Percentiles rank a stretch among this genome's conserved stretches.
Evolutionary conservation across 2,329 filamentous ascomycete species (phyloP).

Genomic region (Aspergillus versicolor): DNA sequence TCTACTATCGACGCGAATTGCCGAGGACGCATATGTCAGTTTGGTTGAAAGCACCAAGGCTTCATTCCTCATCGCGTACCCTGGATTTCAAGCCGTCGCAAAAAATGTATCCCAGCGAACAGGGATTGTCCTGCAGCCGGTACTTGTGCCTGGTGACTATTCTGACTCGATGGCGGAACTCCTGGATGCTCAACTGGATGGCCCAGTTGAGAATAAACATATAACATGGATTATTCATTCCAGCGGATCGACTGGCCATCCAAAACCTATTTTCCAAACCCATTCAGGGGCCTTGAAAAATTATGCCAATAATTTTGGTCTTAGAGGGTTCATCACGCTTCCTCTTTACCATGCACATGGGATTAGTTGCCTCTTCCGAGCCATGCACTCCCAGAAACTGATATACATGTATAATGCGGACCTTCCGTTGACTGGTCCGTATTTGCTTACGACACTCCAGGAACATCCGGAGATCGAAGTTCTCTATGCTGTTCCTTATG

Average conservation of each 20-base stretch:
- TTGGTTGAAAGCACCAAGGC: conserved; percentile 22
- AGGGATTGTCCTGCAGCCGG: conserved; percentile 18
- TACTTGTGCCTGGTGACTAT: conserved; percentile 9
- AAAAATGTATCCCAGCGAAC: conserved; percentile 22
- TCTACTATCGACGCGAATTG: conserved; percentile 24
- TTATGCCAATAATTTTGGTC: conserved; percentile 44
- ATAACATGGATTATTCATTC: conserved; percentile 50
- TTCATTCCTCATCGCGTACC: conserved; percentile 20
- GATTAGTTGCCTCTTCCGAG: conserved; percentile 55
- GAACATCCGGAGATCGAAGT: conserved; percentile 48
- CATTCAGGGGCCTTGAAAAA: conserved; percentile 53
- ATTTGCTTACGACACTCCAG: conserved; percentile 41
- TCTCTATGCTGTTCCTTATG: conserved; percentile 64
- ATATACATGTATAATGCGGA: conserved; percentile 57
- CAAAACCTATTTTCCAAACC: conserved; percentile 62
- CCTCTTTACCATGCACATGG: conserved; percentile 62
- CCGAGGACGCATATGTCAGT: conserved; percentile 23
- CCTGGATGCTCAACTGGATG: conserved; percentile 20
- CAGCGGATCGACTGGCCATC: conserved; percentile 60
- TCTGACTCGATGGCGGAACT: not conserved
- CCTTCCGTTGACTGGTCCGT: conserved; percentile 53
- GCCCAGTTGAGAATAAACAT: conserved; percentile 28
- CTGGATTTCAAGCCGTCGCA: conserved; percentile 19
- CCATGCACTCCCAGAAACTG: conserved; percentile 51
- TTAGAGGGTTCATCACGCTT: conserved; percentile 54